Evolutionary conservation across 306 rosid species (phyloP).

Genomic region (Aeschynomene evenia): DNA sequence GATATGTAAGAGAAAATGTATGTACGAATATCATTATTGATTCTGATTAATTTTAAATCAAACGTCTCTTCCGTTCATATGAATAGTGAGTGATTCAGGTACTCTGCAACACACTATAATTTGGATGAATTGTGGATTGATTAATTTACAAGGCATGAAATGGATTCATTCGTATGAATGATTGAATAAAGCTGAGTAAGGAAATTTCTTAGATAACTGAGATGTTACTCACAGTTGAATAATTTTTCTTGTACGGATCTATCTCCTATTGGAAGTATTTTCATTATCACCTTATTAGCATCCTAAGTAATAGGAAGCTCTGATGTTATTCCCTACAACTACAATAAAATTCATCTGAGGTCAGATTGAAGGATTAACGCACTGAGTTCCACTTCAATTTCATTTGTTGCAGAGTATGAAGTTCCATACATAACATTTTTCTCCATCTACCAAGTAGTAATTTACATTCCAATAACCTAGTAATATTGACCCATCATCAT

Average conservation of each 20-base stretch:
- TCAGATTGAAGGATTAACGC: background rate
- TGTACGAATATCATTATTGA: no score
- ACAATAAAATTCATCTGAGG: background rate
- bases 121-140: background rate
- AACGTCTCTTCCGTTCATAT: no score
- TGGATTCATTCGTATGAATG: background rate
- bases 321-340: no score
- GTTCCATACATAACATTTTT: background rate
- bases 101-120: background rate
- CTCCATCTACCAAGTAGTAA: background rate
- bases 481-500: background rate
- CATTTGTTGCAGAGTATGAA: background rate
- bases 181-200: background rate
- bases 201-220: conserved; percentile 19
- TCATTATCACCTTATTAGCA: background rate
- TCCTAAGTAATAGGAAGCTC: background rate
- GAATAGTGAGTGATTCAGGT: background rate
- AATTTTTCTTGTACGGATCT: background rate
- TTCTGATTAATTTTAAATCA: no score
- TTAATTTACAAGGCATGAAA: background rate
- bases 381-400: background rate
- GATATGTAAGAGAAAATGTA: no score
- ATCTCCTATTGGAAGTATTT: background rate
- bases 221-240: background rate
- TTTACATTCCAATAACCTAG: background rate